phyloP scores from a whole-genome alignment of 2,329 filamentous ascomycete species.

The Grosmannia penicillata region DNA sequence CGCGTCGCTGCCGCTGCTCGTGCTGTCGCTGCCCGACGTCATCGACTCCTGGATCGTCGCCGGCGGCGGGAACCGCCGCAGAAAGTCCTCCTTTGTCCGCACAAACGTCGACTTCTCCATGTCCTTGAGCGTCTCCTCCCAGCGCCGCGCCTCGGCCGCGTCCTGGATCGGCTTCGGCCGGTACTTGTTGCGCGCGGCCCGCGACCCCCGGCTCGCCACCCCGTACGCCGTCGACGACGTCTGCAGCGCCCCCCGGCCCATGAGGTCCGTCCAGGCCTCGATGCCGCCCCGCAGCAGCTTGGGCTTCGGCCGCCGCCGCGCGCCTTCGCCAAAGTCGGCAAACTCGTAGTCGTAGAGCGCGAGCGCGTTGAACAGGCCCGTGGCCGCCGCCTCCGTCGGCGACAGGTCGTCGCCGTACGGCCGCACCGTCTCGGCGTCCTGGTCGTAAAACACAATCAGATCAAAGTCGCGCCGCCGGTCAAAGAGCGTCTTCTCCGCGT shows the following conservation, averaged over 20 bases:
- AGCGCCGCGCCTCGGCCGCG: slow-evolving; percentile 62
- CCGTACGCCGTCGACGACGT: slow-evolving; percentile 18
- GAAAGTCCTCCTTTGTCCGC: slow-evolving; percentile 68
- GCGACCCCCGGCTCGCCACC: slow-evolving; percentile 6
- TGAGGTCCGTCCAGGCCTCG: slow-evolving; percentile 72
- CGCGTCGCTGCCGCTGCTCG: slow-evolving; percentile 5
- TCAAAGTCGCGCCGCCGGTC: slow-evolving; percentile 62
- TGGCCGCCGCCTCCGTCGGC: slow-evolving; percentile 35
- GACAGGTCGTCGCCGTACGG: slow-evolving; percentile 5
- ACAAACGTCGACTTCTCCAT: slow-evolving; percentile 39
- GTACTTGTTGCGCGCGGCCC: slow-evolving; percentile 20
- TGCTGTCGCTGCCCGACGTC: slow-evolving; percentile 21
- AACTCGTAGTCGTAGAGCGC: slow-evolving; percentile 59
- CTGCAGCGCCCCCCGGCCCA: slow-evolving; percentile 52
- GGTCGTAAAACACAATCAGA: slow-evolving; percentile 81
- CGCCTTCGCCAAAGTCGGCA: no score
- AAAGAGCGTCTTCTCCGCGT: slow-evolving; percentile 64
- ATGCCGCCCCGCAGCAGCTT: slow-evolving; percentile 72
- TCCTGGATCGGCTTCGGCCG: slow-evolving; percentile 53
- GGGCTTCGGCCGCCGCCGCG: no score
- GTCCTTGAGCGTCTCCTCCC: slow-evolving; percentile 59
- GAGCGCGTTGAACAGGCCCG: slow-evolving; percentile 63
- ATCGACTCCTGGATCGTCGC: slow-evolving; percentile 47
- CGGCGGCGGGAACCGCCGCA: slow-evolving; percentile 65
- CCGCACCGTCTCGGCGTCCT: slow-evolving; percentile 45